Base-by-base conservation (phyloP, 83 land plant species). In the Picea abies region DNA sequence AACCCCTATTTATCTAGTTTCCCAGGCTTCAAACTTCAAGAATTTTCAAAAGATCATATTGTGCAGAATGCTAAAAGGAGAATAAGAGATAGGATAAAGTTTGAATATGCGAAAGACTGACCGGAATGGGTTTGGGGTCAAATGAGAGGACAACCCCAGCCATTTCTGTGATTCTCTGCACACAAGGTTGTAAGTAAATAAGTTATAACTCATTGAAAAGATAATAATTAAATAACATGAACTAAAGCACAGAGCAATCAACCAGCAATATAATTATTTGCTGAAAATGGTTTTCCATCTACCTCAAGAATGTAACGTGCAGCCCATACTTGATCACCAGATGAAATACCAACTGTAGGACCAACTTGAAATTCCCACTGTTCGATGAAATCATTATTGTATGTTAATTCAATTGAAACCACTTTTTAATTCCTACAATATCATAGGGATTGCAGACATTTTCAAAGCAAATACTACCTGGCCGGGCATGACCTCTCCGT, bases 311-410 rank as follows among this genome's bases (percentile, higher is more conserved):
- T n/a, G 72, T 69, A 69, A 35, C 41, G 41, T 14, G 72, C 72
- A 69, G 41, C 23, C 72, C 4, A 32, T 1, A 32, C 41, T 69
- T 69, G 19, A 69, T 69, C 72, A 69, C 19, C 70, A 26, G 90
- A 79, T 25, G 87, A 79, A 32, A 88, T 88, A 4, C 90, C 90
- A 60, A 85, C 87, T 41, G 80, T 47, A 32, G 87, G 90, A 26
- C 90, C 90, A n/a, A 88, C 87, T 80, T 88, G 90, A 67, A 85
- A 88, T 63, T 88, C 90, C 90, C 90, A 88, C 85, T 88, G 81
- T 80, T 29, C 14, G 15, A 10, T 4, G 19, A 79, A 61, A 79
- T 25, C 19, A 11, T 17, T 10, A n/a, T 61, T 32, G 10, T 32
- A 56, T 58, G 63, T 19, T 10, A 52, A 52, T 52, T 52, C 58